Conservation (phyloP, 768 basidiomycete genomes). For the Russula emetica region DNA sequence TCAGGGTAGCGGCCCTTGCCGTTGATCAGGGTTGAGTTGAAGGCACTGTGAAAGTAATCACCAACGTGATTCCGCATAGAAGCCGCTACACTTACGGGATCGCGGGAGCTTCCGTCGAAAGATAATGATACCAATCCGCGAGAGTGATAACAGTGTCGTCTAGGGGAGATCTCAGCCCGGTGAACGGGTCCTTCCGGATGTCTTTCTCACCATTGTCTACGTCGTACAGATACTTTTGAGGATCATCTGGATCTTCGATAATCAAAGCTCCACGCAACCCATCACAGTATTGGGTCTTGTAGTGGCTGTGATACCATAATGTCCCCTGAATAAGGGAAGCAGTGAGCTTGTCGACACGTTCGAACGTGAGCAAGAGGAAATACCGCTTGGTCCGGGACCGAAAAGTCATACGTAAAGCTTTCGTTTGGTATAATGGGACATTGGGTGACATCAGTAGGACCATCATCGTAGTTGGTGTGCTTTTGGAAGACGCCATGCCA, state of each 20-base stretch:
- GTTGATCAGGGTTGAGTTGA: constrained; percentile 27
- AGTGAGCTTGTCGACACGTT: too few species aligned
- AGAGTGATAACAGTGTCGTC: constrained; percentile 31
- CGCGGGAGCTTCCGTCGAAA: background rate
- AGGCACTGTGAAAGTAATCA: constrained; percentile 14
- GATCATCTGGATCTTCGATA: constrained; percentile 33
- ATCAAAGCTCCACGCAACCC: constrained; percentile 33
- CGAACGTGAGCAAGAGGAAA: constrained; percentile 34
- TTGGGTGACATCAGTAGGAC: constrained; percentile 39
- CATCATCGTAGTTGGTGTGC: constrained; percentile 44
- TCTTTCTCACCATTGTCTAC: constrained; percentile 31
- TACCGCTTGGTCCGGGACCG: constrained; percentile 35
- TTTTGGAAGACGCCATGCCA: constrained; percentile 51
- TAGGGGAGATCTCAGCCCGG: background rate
- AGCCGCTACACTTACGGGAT: background rate
- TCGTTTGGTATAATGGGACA: constrained; percentile 43
- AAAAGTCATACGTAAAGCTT: constrained; percentile 43
- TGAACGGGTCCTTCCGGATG: background rate
- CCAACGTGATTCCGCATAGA: too few species aligned
- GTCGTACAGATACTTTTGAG: constrained; percentile 31
- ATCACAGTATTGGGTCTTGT: constrained; percentile 39
- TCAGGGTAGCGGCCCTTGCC: constrained; percentile 22
- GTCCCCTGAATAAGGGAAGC: constrained; percentile 24
- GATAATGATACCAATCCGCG: constrained; percentile 30
- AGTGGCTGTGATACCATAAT: constrained; percentile 38